phyloP scores from a whole-genome alignment of 2,329 filamentous ascomycete species.

The Aureobasidium sp. region DNA sequence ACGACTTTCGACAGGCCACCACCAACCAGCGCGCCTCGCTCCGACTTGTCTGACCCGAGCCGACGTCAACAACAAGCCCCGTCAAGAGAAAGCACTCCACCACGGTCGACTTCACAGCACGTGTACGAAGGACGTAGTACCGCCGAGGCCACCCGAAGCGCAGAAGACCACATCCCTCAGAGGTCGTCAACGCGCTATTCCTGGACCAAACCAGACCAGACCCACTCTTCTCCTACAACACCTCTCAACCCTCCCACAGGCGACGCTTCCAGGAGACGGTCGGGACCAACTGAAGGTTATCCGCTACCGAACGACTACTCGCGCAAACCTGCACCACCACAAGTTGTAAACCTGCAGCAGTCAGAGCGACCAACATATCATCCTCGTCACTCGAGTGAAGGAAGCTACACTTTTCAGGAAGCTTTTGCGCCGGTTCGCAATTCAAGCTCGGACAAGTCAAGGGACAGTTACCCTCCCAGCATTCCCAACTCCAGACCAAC shows the following conservation, averaged over 20 bases:
- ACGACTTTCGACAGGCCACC: background rate
- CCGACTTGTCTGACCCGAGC: background rate
- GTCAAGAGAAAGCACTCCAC: background rate
- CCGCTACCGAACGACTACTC: background rate
- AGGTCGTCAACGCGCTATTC: background rate
- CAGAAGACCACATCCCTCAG: background rate
- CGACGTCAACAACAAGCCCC: background rate
- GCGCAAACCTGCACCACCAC: background rate
- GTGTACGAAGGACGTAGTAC: conserved; percentile 8
- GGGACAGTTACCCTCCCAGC: conserved; percentile 1
- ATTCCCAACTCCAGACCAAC: conserved; percentile 11
- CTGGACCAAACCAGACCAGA: conserved; percentile 1
- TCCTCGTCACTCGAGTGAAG: background rate
- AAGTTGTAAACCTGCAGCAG: conserved; percentile 1
- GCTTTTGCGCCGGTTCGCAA: conserved; percentile 11
- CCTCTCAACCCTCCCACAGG: background rate
- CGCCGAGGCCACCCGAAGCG: background rate
- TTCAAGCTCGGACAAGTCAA: conserved; percentile 9
- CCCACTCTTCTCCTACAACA: conserved; percentile 2
- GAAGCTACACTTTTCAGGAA: background rate
- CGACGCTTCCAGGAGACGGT: background rate
- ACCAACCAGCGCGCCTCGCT: background rate
- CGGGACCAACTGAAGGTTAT: background rate
- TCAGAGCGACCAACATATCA: background rate
- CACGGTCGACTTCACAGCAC: background rate